A percentile compares a stretch with the other conserved stretches of the same genome.
These are phyloP conservation scores for Nakazawaea pomicola DNA, from an alignment of 805 yeast genomes.

Conservation along the genomic window DNA sequence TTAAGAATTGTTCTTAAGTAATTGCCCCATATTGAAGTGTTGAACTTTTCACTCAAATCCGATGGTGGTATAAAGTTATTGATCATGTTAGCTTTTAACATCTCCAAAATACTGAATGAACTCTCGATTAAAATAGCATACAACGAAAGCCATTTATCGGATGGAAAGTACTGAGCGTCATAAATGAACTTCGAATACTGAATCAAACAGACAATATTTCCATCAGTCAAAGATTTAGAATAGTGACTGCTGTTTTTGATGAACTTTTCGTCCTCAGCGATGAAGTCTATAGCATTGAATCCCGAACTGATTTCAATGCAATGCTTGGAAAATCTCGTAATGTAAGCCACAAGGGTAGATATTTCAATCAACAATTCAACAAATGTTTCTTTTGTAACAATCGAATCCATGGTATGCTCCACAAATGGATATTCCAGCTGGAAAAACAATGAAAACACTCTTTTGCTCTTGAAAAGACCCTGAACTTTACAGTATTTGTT, in stretches of 20 bases:
- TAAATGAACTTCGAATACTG: constrained; percentile 34
- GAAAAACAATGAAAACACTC: constrained; percentile 65
- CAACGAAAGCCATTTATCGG: constrained; percentile 68
- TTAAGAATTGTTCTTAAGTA: constrained; percentile 54
- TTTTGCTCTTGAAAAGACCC: constrained; percentile 48
- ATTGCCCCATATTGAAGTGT: constrained; percentile 63
- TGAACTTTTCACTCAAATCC: constrained; percentile 46
- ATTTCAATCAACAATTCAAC: constrained; percentile 73
- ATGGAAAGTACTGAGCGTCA: constrained; percentile 58
- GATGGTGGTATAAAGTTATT: constrained; percentile 47
- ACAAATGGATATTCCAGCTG: constrained; percentile 63
- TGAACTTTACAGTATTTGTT: constrained; percentile 43
- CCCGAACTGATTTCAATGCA: constrained; percentile 39
- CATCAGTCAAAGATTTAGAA: constrained; percentile 13
- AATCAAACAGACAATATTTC: constrained; percentile 6
- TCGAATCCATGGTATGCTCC: constrained; percentile 65
- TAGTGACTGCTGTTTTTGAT: constrained; percentile 25
- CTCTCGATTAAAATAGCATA: constrained; percentile 54
- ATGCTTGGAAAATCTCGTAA: constrained; percentile 44
- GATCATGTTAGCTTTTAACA: constrained; percentile 46
- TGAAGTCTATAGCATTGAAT: constrained; percentile 33
- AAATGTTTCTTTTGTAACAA: constrained; percentile 61
- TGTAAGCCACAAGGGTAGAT: constrained; percentile 51
- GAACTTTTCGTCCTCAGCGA: constrained; percentile 29
- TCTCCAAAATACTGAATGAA: constrained; percentile 46